Evolutionary conservation across 306 rosid genomes (phyloP).

Genomic region (Morella rubra): DNA sequence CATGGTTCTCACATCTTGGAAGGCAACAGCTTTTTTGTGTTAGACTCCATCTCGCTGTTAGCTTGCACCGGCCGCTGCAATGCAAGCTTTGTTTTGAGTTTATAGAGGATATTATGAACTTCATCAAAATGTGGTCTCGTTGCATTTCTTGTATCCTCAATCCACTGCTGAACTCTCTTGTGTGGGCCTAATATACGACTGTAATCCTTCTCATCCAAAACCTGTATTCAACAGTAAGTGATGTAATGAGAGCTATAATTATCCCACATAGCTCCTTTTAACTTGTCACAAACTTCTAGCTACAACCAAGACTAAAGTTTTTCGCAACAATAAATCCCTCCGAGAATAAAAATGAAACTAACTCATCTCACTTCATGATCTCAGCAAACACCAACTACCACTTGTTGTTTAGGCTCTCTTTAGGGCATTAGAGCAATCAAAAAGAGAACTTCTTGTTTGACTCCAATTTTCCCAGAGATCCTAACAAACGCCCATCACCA

Average conservation of each 20-base stretch:
- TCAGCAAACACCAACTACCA: neutral
- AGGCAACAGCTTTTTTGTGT: slow-evolving; percentile 28
- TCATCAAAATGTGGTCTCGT: slow-evolving; percentile 83
- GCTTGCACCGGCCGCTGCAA: slow-evolving; percentile 34
- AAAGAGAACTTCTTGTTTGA: neutral
- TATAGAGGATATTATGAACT: slow-evolving; percentile 55
- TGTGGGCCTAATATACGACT: slow-evolving; percentile 71
- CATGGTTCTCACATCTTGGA: slow-evolving; percentile 56
- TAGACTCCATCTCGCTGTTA: slow-evolving; percentile 26
- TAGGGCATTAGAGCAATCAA: neutral
- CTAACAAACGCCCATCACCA: neutral
- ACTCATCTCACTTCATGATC: neutral
- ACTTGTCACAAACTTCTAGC: slow-evolving; percentile 7
- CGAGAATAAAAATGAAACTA: neutral
- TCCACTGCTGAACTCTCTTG: slow-evolving; percentile 79
- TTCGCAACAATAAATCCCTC: slow-evolving; percentile 1
- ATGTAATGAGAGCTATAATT: slow-evolving; percentile 14
- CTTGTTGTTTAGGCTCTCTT: neutral
- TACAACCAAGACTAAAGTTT: neutral
- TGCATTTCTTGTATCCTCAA: slow-evolving; percentile 70
- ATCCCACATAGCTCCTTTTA: slow-evolving; percentile 13
- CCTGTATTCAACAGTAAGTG: slow-evolving; percentile 37
- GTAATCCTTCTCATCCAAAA: slow-evolving; percentile 63
- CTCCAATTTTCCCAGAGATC: neutral
- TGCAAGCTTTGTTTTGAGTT: slow-evolving; percentile 45